Percentiles rank a stretch among this genome's conserved stretches.
Evolutionary conservation across 75 land plant genomes (phyloP).

Genomic region (Sequoiadendron giganteum): DNA sequence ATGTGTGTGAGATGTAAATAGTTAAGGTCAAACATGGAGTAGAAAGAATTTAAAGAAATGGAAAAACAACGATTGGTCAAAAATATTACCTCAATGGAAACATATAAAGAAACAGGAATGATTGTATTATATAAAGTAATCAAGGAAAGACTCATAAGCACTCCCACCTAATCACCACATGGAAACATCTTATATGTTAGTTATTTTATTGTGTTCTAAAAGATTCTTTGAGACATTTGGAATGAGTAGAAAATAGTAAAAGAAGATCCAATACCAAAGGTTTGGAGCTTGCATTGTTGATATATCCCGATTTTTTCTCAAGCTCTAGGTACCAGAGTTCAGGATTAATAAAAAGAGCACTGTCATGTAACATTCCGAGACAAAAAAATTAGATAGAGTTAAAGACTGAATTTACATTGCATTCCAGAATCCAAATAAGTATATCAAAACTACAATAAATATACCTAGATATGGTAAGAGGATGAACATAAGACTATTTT

Average conservation of each 20-base stretch:
- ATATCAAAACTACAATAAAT: neutral
- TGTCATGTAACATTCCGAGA: conserved; percentile 15
- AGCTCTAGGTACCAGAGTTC: conserved; percentile 46
- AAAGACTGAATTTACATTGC: neutral
- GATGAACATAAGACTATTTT: no score
- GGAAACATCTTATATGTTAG: neutral
- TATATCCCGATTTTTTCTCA: conserved; percentile 20
- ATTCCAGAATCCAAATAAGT: neutral
- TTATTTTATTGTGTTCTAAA: neutral
- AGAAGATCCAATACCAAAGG: conserved; percentile 1
- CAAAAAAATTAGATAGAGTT: conserved; percentile 4
- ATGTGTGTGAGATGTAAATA: neutral
- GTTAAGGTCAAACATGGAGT: neutral
- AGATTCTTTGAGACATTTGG: neutral
- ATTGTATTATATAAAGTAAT: conserved; percentile 46
- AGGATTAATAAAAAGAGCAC: conserved; percentile 31
- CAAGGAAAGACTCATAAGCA: conserved; percentile 36
- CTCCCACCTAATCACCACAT: conserved; percentile 30
- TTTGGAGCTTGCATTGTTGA: conserved; percentile 9
- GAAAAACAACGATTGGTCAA: neutral
- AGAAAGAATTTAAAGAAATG: neutral
- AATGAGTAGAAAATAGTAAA: neutral
- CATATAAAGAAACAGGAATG: conserved; percentile 53
- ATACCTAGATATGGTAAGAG: no score
- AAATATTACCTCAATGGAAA: conserved; percentile 47